phyloP scores from a whole-genome alignment of 1,284 basidiomycete species.

The Sporisorium graminicola region DNA sequence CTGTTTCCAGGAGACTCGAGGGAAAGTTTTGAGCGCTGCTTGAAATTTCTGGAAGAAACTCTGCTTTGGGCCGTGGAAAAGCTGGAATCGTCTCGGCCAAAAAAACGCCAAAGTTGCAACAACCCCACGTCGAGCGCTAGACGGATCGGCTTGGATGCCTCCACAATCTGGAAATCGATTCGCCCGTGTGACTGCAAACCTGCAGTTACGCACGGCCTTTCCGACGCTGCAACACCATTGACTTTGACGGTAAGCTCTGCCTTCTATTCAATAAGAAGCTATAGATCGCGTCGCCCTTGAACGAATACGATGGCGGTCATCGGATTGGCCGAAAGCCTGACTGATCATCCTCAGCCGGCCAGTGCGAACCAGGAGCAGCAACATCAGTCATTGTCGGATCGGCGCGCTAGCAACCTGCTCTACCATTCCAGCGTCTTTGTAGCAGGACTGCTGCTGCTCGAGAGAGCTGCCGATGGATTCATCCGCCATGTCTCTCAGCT shows the following conservation, averaged over 20 bases:
- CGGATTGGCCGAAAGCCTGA: slow-evolving; percentile 7
- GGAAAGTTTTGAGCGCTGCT: slow-evolving; percentile 11
- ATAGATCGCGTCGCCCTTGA: no score
- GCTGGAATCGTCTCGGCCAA: background rate
- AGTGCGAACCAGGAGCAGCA: background rate
- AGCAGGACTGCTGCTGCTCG: slow-evolving; percentile 33
- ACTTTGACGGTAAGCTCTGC: background rate
- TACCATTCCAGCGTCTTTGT: slow-evolving; percentile 42
- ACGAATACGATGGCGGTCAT: slow-evolving; percentile 12
- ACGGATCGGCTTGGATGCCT: background rate
- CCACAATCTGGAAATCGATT: background rate
- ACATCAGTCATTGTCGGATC: background rate
- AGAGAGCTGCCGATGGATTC: slow-evolving; percentile 39
- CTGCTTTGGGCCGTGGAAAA: no score
- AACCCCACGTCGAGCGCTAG: slow-evolving; percentile 5
- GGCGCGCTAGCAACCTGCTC: slow-evolving; percentile 10
- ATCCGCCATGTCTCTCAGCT: slow-evolving; percentile 41
- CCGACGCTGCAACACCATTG: background rate
- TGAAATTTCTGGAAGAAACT: slow-evolving; percentile 42
- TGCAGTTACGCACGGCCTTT: slow-evolving; percentile 13
- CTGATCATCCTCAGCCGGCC: background rate
- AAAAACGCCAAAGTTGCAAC: background rate
- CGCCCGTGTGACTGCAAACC: slow-evolving; percentile 8
- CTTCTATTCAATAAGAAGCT: background rate
- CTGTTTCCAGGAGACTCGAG: no score